phyloP scores from a whole-genome alignment of 108 stramenopile genomes.

The Cyclostephanos tholiformis region DNA sequence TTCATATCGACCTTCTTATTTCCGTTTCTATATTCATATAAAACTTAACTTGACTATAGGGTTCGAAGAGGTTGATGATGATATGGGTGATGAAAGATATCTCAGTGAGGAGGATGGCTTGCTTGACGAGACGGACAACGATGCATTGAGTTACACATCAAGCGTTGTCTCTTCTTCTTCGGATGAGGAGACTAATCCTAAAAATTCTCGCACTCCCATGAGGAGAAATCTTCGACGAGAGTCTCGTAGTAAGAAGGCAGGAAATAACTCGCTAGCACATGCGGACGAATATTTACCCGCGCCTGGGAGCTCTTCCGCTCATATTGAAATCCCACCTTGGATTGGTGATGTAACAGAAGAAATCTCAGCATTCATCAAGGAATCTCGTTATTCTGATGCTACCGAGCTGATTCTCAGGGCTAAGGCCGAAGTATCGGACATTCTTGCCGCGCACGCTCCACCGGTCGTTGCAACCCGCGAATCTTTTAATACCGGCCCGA shows the following conservation, averaged over 20 bases:
- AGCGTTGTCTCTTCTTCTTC: conserved; percentile 48
- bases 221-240: conserved; percentile 25
- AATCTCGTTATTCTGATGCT: conserved; percentile 82
- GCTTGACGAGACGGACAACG: conserved; percentile 13
- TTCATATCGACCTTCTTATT: too few relatives aligned
- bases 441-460: conserved; percentile 43
- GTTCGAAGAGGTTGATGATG: conserved; percentile 52
- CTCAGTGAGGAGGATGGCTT: conserved; percentile 47
- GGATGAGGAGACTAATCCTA: conserved; percentile 27
- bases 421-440: conserved; percentile 65
- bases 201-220: conserved; percentile 30
- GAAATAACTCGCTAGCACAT: not conserved
- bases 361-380: conserved; percentile 78
- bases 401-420: conserved; percentile 79
- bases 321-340: conserved; percentile 77
- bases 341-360: conserved; percentile 77
- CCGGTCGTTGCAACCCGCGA: conserved; percentile 14
- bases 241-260: conserved; percentile 24
- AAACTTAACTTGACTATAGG: conserved; percentile 18
- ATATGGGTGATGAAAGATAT: conserved; percentile 33
- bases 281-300: conserved; percentile 3
- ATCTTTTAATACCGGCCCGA: conserved; percentile 5
- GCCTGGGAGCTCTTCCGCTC: not conserved
- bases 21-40: too few relatives aligned
- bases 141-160: conserved; percentile 35